Evolutionary conservation across 441 rosid genomes (phyloP).

Genomic region (Gossypium armourianum): DNA sequence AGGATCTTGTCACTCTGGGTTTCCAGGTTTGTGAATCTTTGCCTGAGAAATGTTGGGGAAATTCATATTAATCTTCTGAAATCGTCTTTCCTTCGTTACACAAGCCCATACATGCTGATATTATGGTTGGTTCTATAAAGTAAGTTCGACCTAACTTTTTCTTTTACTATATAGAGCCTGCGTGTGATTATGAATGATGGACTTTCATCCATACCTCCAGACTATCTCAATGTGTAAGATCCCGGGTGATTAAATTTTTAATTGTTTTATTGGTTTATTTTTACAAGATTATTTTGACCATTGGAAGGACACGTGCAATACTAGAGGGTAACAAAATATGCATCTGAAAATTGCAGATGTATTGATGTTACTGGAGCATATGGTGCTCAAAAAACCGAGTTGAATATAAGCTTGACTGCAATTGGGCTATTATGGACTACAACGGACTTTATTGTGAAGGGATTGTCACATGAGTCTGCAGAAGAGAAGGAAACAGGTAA

Average conservation of each 20-base stretch:
- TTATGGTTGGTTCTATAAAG: constrained; percentile 8
- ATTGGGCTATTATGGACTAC: constrained; percentile 90
- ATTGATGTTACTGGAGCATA: constrained; percentile 97
- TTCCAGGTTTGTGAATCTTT: constrained; percentile 64
- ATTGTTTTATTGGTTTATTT: neutral
- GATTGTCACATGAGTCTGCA: constrained; percentile 33
- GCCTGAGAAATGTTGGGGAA: constrained; percentile 10
- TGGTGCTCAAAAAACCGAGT: constrained; percentile 81
- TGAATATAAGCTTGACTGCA: constrained; percentile 92
- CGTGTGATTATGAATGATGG: constrained; percentile 91
- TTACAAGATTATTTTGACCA: neutral
- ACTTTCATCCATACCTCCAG: constrained; percentile 69
- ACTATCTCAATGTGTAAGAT: constrained; percentile 79
- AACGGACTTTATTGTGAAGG: constrained; percentile 84
- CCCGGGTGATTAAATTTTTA: constrained; percentile 4
- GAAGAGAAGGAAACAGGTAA: constrained; percentile 55
- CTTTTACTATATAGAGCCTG: constrained; percentile 52
- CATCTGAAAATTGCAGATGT: constrained; percentile 55
- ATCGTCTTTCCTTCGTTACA: neutral
- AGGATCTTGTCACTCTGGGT: constrained; percentile 80
- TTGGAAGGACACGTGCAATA: constrained; percentile 2
- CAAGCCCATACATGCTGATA: neutral
- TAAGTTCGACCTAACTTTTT: constrained; percentile 18
- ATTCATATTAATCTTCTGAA: neutral
- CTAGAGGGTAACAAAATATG: neutral